Percentiles rank a stretch among this genome's conserved stretches.
Evolutionary conservation across 257 asterid genomes (phyloP).

Genomic region (Plantago major): DNA sequence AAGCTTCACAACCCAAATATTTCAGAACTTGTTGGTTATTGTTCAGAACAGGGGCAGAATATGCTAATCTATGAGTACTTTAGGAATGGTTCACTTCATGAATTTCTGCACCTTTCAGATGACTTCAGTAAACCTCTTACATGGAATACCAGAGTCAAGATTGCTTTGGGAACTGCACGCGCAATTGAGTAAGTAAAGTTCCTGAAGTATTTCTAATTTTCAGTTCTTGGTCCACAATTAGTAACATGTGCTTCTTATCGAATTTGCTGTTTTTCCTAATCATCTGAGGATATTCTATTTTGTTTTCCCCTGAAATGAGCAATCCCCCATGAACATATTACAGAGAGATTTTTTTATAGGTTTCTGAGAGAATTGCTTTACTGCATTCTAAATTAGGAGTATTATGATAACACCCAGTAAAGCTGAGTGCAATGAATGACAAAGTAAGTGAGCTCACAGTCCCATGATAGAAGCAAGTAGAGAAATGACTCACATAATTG

Average conservation of each 20-base stretch:
- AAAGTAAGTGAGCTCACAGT: too few species aligned
- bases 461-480: too few species aligned
- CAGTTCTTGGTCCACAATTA: not conserved
- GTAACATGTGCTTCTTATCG: not conserved
- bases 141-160: slow-evolving; percentile 62
- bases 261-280: not conserved
- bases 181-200: slow-evolving; percentile 51
- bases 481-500: too few species aligned
- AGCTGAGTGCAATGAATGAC: too few species aligned
- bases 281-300: not conserved
- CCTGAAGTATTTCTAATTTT: slow-evolving; percentile 2
- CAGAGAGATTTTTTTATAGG: too few species aligned
- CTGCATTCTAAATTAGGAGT: too few species aligned
- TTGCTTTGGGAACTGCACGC: slow-evolving; percentile 52
- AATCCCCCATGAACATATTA: too few species aligned
- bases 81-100: slow-evolving; percentile 59
- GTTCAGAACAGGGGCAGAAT: slow-evolving; percentile 53
- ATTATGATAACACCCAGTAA: too few species aligned
- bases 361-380: too few species aligned
- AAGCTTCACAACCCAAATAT: slow-evolving; percentile 45
- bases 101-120: slow-evolving; percentile 53
- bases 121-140: slow-evolving; percentile 59
- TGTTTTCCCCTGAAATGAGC: not conserved
- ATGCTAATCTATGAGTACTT: slow-evolving; percentile 42
- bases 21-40: slow-evolving; percentile 50